phyloP scores from a whole-genome alignment of 1,284 basidiomycete species.

The Ganoderma sinense region DNA sequence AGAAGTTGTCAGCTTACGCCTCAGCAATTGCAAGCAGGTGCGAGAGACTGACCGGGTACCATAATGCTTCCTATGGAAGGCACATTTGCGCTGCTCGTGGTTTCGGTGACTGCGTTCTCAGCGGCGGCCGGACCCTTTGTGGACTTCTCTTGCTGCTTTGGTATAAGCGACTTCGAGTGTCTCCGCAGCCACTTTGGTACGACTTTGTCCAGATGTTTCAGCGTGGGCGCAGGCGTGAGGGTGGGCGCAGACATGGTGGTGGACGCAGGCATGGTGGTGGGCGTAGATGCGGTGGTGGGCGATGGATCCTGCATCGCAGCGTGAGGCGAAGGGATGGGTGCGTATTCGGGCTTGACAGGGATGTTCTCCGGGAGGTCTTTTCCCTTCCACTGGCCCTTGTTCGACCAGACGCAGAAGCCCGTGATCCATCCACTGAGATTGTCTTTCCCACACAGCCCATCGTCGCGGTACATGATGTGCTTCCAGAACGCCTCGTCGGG shows the following conservation, averaged over 20 bases:
- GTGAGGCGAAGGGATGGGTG: background rate
- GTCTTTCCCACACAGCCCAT: constrained; percentile 31
- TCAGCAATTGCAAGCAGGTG: background rate
- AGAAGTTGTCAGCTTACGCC: background rate
- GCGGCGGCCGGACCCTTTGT: background rate
- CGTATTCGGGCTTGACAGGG: background rate
- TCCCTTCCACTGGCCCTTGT: constrained; percentile 32
- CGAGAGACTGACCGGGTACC: background rate
- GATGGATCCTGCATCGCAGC: background rate
- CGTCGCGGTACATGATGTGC: constrained; percentile 31
- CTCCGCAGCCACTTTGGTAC: background rate
- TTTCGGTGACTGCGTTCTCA: background rate
- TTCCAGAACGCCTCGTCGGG: constrained; percentile 47
- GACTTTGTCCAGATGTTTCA: background rate
- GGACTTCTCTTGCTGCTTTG: background rate
- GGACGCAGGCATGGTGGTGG: too few relatives aligned
- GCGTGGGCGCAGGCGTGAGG: too few relatives aligned
- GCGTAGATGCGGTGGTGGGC: background rate
- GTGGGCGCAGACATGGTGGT: too few relatives aligned
- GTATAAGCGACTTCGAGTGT: background rate
- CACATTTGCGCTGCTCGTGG: background rate
- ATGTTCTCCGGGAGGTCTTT: background rate
- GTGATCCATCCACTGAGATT: constrained; percentile 46
- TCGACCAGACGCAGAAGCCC: constrained; percentile 49
- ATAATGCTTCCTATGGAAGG: background rate